Conservation (phyloP, 2,329 filamentous ascomycete genomes). For the Fusarium sp. region DNA sequence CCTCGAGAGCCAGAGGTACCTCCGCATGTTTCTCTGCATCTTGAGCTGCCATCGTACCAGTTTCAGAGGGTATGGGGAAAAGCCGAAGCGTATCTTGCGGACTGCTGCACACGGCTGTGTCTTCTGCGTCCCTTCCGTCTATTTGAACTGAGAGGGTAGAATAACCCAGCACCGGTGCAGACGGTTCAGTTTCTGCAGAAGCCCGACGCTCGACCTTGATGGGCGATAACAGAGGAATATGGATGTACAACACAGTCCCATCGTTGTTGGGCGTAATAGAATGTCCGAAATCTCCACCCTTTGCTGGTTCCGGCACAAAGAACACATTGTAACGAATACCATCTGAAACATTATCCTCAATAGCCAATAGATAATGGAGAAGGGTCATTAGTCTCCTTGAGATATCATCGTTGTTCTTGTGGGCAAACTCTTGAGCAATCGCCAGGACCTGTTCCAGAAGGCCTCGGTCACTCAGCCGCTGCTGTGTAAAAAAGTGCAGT, state of each 20-base stretch:
- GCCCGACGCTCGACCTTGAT: slow-evolving; percentile 48
- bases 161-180: background rate
- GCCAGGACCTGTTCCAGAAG: slow-evolving; percentile 53
- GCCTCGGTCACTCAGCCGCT: slow-evolving; percentile 55
- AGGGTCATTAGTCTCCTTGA: slow-evolving; percentile 53
- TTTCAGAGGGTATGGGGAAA: background rate
- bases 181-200: background rate
- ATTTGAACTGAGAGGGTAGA: background rate
- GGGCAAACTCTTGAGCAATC: slow-evolving; percentile 51
- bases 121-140: accelerated
- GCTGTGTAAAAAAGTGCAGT: slow-evolving; percentile 53
- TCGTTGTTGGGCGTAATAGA: slow-evolving; percentile 9
- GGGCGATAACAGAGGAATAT: slow-evolving; percentile 57
- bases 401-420: slow-evolving; percentile 52
- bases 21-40: background rate
- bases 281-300: slow-evolving; percentile 40
- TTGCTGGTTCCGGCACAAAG: slow-evolving; percentile 27
- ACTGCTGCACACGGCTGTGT: accelerated
- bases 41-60: too few relatives aligned
- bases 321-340: slow-evolving; percentile 43
- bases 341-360: slow-evolving; percentile 52
- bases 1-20: background rate
- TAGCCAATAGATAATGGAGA: slow-evolving; percentile 55
- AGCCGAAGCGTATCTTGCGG: background rate
- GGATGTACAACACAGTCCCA: slow-evolving; percentile 48